These are phyloP conservation scores for Neofusicoccum umdonicola DNA, from an alignment of 2,329 filamentous ascomycete species.

Conservation along the genomic window DNA sequence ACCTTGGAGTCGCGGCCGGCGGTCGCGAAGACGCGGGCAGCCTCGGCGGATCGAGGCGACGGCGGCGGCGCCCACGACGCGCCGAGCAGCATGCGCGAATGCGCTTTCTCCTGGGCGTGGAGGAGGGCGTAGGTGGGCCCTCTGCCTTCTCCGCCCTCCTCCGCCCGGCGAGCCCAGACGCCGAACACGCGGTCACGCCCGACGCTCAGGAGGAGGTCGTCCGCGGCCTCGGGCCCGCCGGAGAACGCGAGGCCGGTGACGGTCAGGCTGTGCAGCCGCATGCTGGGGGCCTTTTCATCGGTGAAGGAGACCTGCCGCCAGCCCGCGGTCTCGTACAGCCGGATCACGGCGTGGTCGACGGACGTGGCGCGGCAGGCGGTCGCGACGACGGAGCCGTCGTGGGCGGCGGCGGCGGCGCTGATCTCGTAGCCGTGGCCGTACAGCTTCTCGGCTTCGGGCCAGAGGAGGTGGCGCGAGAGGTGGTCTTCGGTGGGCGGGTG, in stretches of 20 bases:
- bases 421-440: slow-evolving; percentile 99
- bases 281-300: neutral
- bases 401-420: slow-evolving; percentile 69
- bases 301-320: slow-evolving; percentile 87
- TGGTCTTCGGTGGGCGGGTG: slow-evolving; percentile 87
- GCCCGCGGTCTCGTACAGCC: slow-evolving; percentile 78
- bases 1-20: slow-evolving; percentile 86
- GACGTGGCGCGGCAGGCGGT: slow-evolving; percentile 93
- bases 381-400: slow-evolving; percentile 73
- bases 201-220: slow-evolving; percentile 71
- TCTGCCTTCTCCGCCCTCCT: slow-evolving; percentile 28
- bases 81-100: slow-evolving; percentile 88
- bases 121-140: slow-evolving; percentile 55
- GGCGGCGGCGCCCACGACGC: slow-evolving; percentile 72
- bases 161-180: slow-evolving; percentile 60
- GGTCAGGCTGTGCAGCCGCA: slow-evolving; percentile 68
- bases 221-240: slow-evolving; percentile 42
- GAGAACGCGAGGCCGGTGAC: slow-evolving; percentile 82
- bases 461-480: slow-evolving; percentile 84
- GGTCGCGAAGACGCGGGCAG: slow-evolving; percentile 67
- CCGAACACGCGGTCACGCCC: slow-evolving; percentile 91
- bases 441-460: slow-evolving; percentile 93
- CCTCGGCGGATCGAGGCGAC: neutral
- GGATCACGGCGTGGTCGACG: slow-evolving; percentile 89
- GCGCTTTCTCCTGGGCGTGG: slow-evolving; percentile 75